phyloP scores from a whole-genome alignment of 2,329 filamentous ascomycete genomes.

The Graphilbum sp. region DNA sequence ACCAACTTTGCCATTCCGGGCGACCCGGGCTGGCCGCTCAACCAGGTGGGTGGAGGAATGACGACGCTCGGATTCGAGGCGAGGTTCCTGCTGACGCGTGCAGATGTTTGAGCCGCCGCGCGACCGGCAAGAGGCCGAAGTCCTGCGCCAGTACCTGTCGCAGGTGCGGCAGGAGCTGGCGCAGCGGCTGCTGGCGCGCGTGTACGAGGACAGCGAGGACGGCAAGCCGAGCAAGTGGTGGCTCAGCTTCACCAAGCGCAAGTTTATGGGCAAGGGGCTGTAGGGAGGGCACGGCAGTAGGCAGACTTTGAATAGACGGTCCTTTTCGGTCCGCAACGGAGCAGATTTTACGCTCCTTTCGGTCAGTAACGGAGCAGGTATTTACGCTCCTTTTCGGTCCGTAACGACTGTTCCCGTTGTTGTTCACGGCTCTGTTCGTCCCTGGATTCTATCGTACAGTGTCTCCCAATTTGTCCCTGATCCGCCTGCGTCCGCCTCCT shows the following conservation, averaged over 20 bases:
- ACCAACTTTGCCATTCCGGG: constrained; percentile 87
- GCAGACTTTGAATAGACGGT: no score
- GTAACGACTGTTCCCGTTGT: no score
- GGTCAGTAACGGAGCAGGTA: no score
- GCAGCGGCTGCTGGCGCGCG: constrained; percentile 60
- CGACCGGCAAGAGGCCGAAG: constrained; percentile 79
- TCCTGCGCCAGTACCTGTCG: constrained; percentile 72
- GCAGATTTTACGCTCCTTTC: no score
- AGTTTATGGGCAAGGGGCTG: constrained; percentile 96
- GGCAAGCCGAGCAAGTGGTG: constrained; percentile 74
- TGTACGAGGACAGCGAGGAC: constrained; percentile 66
- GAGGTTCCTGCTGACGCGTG: background rate
- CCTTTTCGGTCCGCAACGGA: no score
- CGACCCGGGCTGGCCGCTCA: constrained; percentile 81
- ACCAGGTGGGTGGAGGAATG: constrained; percentile 46
- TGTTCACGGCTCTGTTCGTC: no score
- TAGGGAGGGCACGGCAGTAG: constrained; percentile 20
- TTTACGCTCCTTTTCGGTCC: no score
- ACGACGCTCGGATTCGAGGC: background rate
- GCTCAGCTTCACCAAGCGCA: constrained; percentile 96
- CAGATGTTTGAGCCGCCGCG: constrained; percentile 78
- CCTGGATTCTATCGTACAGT: no score
- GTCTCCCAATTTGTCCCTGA: no score
- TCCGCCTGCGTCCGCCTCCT: no score
- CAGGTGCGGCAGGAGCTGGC: constrained; percentile 92